Conservation (phyloP, 1,284 basidiomycete genomes). For the Trametes sp. region DNA sequence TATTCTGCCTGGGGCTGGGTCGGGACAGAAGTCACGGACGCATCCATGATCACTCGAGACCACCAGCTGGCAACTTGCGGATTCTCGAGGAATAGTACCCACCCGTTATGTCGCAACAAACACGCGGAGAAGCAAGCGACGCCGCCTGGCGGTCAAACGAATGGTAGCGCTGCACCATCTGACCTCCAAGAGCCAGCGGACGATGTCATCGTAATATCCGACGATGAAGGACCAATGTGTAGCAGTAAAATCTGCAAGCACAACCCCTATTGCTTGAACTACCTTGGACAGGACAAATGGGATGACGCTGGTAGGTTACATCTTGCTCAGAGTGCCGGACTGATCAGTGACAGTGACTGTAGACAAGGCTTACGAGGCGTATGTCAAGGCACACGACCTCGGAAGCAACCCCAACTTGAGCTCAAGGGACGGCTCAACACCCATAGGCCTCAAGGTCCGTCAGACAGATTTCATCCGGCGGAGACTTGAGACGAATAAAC, state of each 20-base stretch:
- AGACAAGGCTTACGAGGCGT: slow-evolving; percentile 62
- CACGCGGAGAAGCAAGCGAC: slow-evolving; percentile 43
- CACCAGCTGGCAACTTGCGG: slow-evolving; percentile 75
- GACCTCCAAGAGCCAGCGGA: slow-evolving; percentile 54
- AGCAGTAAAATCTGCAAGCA: slow-evolving; percentile 68
- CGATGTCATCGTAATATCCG: slow-evolving; percentile 74
- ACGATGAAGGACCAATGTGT: slow-evolving; percentile 67
- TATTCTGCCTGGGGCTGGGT: slow-evolving; percentile 81
- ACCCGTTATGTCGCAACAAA: slow-evolving; percentile 63
- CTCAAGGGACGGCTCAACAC: slow-evolving; percentile 60
- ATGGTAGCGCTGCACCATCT: slow-evolving; percentile 15
- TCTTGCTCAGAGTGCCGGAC: background rate
- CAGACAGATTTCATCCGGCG: background rate
- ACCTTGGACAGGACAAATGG: slow-evolving; percentile 84
- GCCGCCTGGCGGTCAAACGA: slow-evolving; percentile 10
- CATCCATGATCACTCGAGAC: slow-evolving; percentile 65
- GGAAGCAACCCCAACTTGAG: slow-evolving; percentile 60
- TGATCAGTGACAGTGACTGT: slow-evolving; percentile 13
- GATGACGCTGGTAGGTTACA: slow-evolving; percentile 61
- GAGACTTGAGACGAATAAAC: slow-evolving; percentile 1
- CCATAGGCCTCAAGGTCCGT: slow-evolving; percentile 80
- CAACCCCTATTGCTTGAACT: slow-evolving; percentile 86
- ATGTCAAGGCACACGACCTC: slow-evolving; percentile 60
- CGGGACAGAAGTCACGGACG: slow-evolving; percentile 63
- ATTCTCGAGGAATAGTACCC: slow-evolving; percentile 56